A percentile compares a stretch with the other conserved stretches of the same genome.
phyloP scores from a whole-genome alignment of 2,329 filamentous ascomycete species.

The Cercospora sesami region DNA sequence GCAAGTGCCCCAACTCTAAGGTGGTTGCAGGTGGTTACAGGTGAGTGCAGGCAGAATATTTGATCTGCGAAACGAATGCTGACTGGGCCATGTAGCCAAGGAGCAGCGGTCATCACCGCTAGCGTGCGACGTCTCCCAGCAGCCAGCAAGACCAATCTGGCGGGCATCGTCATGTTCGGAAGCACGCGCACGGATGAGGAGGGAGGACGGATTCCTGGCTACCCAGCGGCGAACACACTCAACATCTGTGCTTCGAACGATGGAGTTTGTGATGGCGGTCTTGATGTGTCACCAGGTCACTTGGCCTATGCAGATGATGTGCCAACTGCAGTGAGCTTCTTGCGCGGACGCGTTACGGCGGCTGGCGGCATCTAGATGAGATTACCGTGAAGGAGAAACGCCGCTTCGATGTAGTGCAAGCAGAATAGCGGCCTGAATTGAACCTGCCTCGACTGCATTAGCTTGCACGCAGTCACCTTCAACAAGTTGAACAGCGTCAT shows the following conservation, averaged over 20 bases:
- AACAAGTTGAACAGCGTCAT: not conserved
- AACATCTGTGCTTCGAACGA: slow-evolving; percentile 11
- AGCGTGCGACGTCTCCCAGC: slow-evolving; percentile 35
- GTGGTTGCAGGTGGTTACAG: slow-evolving; percentile 32
- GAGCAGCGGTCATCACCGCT: slow-evolving; percentile 42
- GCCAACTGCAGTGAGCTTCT: slow-evolving; percentile 1
- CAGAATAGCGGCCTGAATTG: not conserved
- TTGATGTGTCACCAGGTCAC: slow-evolving; percentile 5
- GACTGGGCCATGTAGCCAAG: slow-evolving; percentile 35
- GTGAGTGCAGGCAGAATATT: slow-evolving; percentile 2
- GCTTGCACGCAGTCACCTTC: not conserved
- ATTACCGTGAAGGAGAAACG: not conserved
- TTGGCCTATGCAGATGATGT: not conserved
- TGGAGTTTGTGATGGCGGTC: slow-evolving; percentile 9
- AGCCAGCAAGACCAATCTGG: slow-evolving; percentile 36
- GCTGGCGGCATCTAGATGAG: not conserved
- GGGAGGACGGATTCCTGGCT: slow-evolving; percentile 38
- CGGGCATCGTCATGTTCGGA: slow-evolving; percentile 42
- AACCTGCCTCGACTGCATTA: not conserved
- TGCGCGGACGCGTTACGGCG: slow-evolving; percentile 1
- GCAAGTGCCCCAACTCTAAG: slow-evolving; percentile 31
- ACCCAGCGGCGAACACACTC: slow-evolving; percentile 34
- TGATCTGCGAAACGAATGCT: not conserved
- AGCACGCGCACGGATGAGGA: slow-evolving; percentile 43
- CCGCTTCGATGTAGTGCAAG: not conserved